A percentile compares a stretch with the other conserved stretches of the same genome.
phyloP scores from a whole-genome alignment of 2,329 filamentous ascomycete species.

The Helotiales sp. region DNA sequence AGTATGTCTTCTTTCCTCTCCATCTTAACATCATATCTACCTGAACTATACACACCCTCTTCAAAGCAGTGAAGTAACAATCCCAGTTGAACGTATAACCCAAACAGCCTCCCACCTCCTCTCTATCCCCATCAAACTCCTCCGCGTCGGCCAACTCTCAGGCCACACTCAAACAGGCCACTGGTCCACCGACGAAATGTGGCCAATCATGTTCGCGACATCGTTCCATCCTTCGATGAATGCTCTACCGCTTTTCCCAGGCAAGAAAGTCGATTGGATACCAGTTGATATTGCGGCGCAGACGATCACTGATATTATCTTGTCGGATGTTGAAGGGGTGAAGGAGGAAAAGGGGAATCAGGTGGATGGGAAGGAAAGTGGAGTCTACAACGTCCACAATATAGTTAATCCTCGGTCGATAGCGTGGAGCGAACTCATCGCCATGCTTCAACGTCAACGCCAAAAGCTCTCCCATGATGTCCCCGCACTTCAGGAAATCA shows the following conservation, averaged over 20 bases:
- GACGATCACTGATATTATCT: constrained; percentile 26
- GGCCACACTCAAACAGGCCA: constrained; percentile 34
- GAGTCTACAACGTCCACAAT: constrained; percentile 35
- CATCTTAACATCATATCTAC: neutral
- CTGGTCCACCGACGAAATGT: constrained; percentile 39
- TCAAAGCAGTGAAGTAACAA: too few species aligned
- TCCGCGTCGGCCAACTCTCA: constrained; percentile 39
- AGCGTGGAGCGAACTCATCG: constrained; percentile 28
- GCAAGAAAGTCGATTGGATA: constrained; percentile 36
- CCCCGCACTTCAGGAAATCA: constrained; percentile 24
- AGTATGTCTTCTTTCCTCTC: constrained; percentile 19
- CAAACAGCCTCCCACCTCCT: constrained; percentile 31
- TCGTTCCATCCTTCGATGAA: constrained; percentile 25
- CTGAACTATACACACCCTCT: too few species aligned
- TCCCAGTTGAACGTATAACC: constrained; percentile 36
- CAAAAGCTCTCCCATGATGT: too few species aligned
- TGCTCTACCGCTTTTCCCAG: constrained; percentile 26
- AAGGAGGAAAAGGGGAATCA: neutral
- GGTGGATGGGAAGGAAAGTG: neutral
- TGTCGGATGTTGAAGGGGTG: neutral
- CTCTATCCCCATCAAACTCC: constrained; percentile 31
- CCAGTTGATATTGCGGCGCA: constrained; percentile 37
- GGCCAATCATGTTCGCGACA: constrained; percentile 36
- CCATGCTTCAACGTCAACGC: constrained; percentile 24
- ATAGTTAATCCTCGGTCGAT: constrained; percentile 37